Evolutionary conservation across 257 asterid genomes (phyloP).

Genomic region (Dorcoceras hygrometricum): DNA sequence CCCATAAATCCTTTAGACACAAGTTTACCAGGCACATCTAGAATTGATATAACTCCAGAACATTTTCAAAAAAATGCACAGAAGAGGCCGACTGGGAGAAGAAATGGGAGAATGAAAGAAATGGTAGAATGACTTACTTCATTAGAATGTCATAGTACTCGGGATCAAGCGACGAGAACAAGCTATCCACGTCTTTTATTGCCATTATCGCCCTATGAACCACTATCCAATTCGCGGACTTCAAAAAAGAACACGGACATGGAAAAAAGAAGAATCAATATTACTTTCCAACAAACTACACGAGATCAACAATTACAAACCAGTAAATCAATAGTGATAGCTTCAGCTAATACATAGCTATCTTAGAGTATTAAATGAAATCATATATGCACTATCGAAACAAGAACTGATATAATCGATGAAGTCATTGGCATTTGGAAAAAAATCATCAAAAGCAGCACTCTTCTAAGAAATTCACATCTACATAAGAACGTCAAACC

Average conservation of each 20-base stretch:
- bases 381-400: too few relatives aligned
- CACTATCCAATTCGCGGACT: conserved; percentile 98
- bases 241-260: conserved; percentile 10
- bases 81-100: neutral
- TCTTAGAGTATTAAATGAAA: too few relatives aligned
- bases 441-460: neutral
- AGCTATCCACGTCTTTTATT: conserved; percentile 82
- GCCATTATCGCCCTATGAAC: conserved; percentile 99
- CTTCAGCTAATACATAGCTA: too few relatives aligned
- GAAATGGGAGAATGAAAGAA: conserved; percentile 15
- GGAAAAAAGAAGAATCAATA: conserved; percentile 19
- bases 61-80: neutral
- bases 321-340: neutral
- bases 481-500: neutral
- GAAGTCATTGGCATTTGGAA: neutral
- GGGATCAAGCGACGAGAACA: conserved; percentile 84
- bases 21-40: neutral
- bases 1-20: neutral
- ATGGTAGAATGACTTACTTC: conserved; percentile 56
- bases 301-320: neutral
- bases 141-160: conserved; percentile 94
- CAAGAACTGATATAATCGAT: too few relatives aligned
- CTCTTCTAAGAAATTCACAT: neutral
- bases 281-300: conserved; percentile 6
- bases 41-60: neutral